phyloP scores from a whole-genome alignment of 345 rosid species.

The Sonneratia alba region DNA sequence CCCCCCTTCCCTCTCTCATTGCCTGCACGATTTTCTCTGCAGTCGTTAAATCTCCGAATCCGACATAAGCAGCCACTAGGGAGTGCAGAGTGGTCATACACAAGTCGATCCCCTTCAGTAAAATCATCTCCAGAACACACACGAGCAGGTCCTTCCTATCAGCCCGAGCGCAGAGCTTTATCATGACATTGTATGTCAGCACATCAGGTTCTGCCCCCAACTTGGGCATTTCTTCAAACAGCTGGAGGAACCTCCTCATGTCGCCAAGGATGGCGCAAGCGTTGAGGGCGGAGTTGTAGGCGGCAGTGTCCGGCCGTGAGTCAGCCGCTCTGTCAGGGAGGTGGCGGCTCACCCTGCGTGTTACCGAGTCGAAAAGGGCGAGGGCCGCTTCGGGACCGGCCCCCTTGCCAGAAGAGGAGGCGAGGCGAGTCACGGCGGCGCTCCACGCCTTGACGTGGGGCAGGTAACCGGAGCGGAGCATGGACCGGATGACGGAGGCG shows the following conservation, averaged over 20 bases:
- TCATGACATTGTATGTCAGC: slow-evolving; percentile 69
- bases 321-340: slow-evolving; percentile 32
- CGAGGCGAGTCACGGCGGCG: slow-evolving; percentile 66
- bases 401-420: slow-evolving; percentile 45
- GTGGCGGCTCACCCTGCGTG: slow-evolving; percentile 39
- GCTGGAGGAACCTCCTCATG: slow-evolving; percentile 36
- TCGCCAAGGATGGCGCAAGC: slow-evolving; percentile 86
- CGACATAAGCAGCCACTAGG: slow-evolving; percentile 84
- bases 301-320: slow-evolving; percentile 72
- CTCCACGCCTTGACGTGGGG: slow-evolving; percentile 93
- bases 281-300: slow-evolving; percentile 68
- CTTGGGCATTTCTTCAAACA: slow-evolving; percentile 65
- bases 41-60: slow-evolving; percentile 64
- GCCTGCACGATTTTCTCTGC: slow-evolving; percentile 82
- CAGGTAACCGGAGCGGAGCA: slow-evolving; percentile 86
- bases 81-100: slow-evolving; percentile 84
- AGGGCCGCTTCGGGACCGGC: slow-evolving; percentile 50
- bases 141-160: slow-evolving; percentile 64
- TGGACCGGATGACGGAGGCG: slow-evolving; percentile 61
- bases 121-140: slow-evolving; percentile 61
- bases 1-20: slow-evolving; percentile 79
- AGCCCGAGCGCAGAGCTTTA: slow-evolving; percentile 72
- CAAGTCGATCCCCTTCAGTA: slow-evolving; percentile 40
- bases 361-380: slow-evolving; percentile 43
- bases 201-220: slow-evolving; percentile 60